Conservation (phyloP, 345 rosid genomes). For the Heritiera fomes region DNA sequence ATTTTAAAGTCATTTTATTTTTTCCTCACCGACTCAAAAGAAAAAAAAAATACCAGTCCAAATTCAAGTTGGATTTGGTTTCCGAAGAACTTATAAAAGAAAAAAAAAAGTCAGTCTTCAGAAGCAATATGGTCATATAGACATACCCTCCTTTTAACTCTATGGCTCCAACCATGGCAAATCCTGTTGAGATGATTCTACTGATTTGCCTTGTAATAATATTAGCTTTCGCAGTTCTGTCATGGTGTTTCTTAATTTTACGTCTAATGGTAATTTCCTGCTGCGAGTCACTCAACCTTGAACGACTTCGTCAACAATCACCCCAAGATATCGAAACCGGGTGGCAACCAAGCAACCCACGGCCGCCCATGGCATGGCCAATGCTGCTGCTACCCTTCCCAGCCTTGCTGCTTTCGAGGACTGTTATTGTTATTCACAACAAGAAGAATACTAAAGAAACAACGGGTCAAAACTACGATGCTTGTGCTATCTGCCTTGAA, state of each 20-base stretch:
- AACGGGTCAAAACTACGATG: background rate
- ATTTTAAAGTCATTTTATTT: no score
- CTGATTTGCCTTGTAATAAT: background rate
- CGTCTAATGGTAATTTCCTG: background rate
- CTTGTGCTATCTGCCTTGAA: background rate
- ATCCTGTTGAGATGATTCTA: background rate
- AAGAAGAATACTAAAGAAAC: background rate
- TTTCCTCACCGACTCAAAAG: background rate
- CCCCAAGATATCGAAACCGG: background rate
- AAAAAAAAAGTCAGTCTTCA: background rate
- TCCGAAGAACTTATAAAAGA: background rate
- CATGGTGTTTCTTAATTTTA: background rate
- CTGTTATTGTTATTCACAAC: background rate
- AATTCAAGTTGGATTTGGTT: background rate
- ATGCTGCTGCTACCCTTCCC: background rate
- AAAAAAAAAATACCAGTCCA: background rate
- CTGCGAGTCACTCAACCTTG: background rate
- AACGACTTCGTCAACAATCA: background rate
- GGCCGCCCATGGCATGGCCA: background rate
- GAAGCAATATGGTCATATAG: background rate
- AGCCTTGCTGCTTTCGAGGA: background rate
- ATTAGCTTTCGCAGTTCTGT: background rate
- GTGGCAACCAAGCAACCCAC: background rate
- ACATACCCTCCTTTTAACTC: background rate
- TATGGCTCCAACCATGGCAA: background rate